Conservation (phyloP, 768 basidiomycete species). For the Lactifluus volemus region DNA sequence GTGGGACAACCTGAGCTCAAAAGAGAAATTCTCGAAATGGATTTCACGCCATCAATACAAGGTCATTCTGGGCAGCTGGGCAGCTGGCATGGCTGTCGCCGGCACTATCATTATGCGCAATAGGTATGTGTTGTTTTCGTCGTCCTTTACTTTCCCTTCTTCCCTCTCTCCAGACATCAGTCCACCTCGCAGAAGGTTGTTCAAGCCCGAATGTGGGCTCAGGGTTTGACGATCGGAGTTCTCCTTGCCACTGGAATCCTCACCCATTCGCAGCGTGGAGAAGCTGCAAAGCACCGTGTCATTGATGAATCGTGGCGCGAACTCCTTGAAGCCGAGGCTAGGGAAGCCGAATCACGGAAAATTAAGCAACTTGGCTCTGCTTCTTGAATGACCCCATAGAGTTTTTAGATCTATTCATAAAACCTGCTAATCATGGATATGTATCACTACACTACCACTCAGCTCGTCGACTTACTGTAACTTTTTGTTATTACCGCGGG, state of each 20-base stretch:
- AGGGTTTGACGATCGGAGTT: conserved; percentile 70
- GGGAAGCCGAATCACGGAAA: conserved; percentile 16
- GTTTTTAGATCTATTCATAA: neutral
- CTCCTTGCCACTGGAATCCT: conserved; percentile 60
- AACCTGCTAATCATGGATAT: neutral
- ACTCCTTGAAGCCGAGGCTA: conserved; percentile 17
- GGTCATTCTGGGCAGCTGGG: conserved; percentile 33
- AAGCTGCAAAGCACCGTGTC: neutral
- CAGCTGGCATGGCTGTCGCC: conserved; percentile 29
- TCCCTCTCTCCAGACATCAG: conserved; percentile 24
- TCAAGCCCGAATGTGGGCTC: conserved; percentile 85
- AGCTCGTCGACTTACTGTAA: neutral
- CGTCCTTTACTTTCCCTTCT: too few species aligned
- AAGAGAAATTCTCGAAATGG: conserved; percentile 28
- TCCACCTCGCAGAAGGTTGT: conserved; percentile 43
- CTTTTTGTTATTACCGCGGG: too few species aligned
- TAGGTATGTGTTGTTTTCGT: conserved; percentile 17
- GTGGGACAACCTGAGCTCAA: conserved; percentile 23
- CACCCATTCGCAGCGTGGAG: conserved; percentile 29
- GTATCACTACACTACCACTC: neutral
- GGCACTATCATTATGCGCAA: conserved; percentile 27
- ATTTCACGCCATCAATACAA: conserved; percentile 29
- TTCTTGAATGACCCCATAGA: neutral
- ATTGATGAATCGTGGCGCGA: conserved; percentile 21
- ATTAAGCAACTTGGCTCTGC: neutral